Percentiles rank a stretch among this genome's conserved stretches.
Evolutionary conservation across 2,329 filamentous ascomycete genomes (phyloP).

Genomic region (Chalaropsis thielavioides): DNA sequence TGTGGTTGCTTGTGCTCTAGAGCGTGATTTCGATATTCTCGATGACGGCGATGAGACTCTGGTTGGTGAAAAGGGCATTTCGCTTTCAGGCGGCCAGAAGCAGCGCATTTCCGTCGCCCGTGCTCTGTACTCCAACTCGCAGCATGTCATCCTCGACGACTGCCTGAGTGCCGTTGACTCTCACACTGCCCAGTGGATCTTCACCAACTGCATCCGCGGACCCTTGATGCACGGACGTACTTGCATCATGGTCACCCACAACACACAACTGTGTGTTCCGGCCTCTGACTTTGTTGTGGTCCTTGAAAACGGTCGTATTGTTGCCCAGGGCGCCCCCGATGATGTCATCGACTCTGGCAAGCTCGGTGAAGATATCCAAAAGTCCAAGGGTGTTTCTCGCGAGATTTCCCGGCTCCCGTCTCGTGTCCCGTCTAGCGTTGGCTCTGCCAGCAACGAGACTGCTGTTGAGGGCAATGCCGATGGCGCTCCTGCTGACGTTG

Average conservation of each 20-base stretch:
- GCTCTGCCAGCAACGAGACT: slow-evolving; percentile 45
- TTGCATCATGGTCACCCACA: slow-evolving; percentile 92
- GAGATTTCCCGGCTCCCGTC: slow-evolving; percentile 61
- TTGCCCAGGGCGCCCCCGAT: slow-evolving; percentile 58
- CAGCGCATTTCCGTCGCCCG: slow-evolving; percentile 94
- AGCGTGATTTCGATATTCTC: slow-evolving; percentile 82
- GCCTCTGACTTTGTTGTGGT: slow-evolving; percentile 67
- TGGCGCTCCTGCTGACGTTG: slow-evolving; percentile 32
- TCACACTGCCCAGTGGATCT: slow-evolving; percentile 96
- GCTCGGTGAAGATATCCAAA: slow-evolving; percentile 71
- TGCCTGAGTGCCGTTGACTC: slow-evolving; percentile 94
- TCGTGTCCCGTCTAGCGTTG: slow-evolving; percentile 59
- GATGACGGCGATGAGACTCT: slow-evolving; percentile 85
- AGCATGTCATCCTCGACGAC: slow-evolving; percentile 82
- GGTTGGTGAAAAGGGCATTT: slow-evolving; percentile 94
- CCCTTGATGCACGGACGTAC: slow-evolving; percentile 79
- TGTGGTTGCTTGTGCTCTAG: slow-evolving; percentile 76
- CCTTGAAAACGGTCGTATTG: slow-evolving; percentile 73
- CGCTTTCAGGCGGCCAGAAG: slow-evolving; percentile 91
- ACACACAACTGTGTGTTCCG: slow-evolving; percentile 74
- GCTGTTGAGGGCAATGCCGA: slow-evolving; percentile 34
- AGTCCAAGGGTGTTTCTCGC: slow-evolving; percentile 54
- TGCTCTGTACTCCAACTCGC: slow-evolving; percentile 89
- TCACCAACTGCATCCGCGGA: slow-evolving; percentile 79
- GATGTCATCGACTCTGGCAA: slow-evolving; percentile 77